These are phyloP conservation scores for Nicotiana undulata DNA, from an alignment of 257 asterid genomes.

Conservation along the genomic window DNA sequence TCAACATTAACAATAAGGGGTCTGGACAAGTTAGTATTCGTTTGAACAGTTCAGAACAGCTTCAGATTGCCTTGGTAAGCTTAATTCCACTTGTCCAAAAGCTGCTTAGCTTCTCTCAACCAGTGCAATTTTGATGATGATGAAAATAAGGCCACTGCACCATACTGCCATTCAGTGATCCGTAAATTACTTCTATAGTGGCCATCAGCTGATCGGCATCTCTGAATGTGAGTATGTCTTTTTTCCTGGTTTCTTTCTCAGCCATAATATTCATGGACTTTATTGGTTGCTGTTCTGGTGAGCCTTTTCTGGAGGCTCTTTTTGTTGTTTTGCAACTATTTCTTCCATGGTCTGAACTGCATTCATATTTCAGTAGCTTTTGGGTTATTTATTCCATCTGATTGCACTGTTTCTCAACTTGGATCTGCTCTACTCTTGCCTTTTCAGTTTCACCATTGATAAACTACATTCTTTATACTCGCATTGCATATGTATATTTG, in stretches of 20 bases:
- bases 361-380: background rate
- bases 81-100: conserved; percentile 63
- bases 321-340: background rate
- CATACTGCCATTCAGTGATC: conserved; percentile 5
- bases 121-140: conserved; percentile 38
- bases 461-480: background rate
- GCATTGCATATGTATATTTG: background rate
- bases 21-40: conserved; percentile 81
- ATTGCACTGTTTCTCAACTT: background rate
- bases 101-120: conserved; percentile 52
- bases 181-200: conserved; percentile 20
- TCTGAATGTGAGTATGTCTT: conserved; percentile 39
- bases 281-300: background rate
- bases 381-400: background rate
- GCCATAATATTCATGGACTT: background rate
- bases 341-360: background rate
- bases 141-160: conserved; percentile 14
- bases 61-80: conserved; percentile 69
- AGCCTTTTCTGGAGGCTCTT: background rate
- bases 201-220: conserved; percentile 23
- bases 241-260: background rate
- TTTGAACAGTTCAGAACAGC: conserved; percentile 86
- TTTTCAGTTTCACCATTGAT: background rate
- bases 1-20: conserved; percentile 74
- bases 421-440: background rate